Evolutionary conservation across 371 early-diverging fungal genomes (phyloP).

Genomic region (Apophysomyces trapeziformis): DNA sequence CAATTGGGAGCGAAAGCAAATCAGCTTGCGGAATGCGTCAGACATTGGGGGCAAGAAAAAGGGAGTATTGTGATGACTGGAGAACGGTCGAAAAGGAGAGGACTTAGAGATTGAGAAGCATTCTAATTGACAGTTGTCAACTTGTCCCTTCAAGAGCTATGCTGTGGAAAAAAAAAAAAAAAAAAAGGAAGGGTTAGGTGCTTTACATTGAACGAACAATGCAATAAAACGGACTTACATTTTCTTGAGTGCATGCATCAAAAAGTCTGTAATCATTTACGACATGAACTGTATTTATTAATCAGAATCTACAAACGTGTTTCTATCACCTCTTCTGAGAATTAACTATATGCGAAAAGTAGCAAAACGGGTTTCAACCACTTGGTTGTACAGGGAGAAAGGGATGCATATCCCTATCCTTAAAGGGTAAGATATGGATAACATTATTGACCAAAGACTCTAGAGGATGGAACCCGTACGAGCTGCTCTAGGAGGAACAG

Average conservation of each 20-base stretch:
- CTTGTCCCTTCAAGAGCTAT: not conserved
- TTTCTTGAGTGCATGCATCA: constrained; percentile 2
- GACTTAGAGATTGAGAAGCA: not conserved
- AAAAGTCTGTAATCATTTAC: not conserved
- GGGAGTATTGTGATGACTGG: not conserved
- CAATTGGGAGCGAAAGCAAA: not conserved
- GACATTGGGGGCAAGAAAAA: constrained; percentile 3
- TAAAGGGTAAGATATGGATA: not conserved
- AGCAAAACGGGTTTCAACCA: constrained; percentile 7
- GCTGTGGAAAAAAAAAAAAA: not conserved
- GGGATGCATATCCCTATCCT: not conserved
- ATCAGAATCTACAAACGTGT: not conserved
- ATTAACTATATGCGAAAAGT: not conserved
- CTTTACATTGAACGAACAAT: not conserved
- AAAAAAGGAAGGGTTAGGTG: not conserved
- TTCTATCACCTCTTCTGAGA: constrained; percentile 2
- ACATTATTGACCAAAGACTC: not conserved
- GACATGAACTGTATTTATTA: not conserved
- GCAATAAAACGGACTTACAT: not conserved
- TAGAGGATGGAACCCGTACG: not conserved
- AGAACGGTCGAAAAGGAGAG: not conserved
- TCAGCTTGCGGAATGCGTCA: not conserved
- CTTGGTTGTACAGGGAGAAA: constrained; percentile 3
- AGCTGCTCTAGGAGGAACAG: too few species aligned
- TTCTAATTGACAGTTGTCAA: constrained; percentile 8